Evolutionary conservation across 768 basidiomycete species (phyloP), one percentile per base, ranked within the genome.

Genomic region (Suillus ampliporus): DNA sequence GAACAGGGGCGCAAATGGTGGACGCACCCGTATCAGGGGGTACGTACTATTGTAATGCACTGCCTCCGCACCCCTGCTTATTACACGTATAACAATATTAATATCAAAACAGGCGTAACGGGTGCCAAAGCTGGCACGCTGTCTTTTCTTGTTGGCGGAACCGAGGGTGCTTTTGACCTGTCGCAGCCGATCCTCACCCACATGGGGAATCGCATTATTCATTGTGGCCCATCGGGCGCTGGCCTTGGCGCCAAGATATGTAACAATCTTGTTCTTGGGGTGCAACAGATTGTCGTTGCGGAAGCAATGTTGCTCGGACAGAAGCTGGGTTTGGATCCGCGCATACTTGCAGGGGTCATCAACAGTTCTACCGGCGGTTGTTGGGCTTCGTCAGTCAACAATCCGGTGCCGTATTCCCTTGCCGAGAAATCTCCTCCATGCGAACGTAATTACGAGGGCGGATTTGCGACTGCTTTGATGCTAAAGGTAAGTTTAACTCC

Each of bases 21-120:
- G 96, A 98, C 72, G 95, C 96, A 6, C 96, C 96, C 3, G 95
- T 98, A 1, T 95, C 94, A 53, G 96, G 96, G 61, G 95, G 94
- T 91, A 72, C 60, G 86, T 75, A 44, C 54, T 60, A 23, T 44
- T 61, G n/a, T 61, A 61, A 10, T 17, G 48, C 59, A 31, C 19
- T 21, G 57, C 58, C 54, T 34, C 61, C 60, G 34, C 31, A 51
- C 48, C n/a, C 10, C 28, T 59, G 56, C 17, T 43, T 37, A 34
- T 71, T 50, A 68, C 47, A 48, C 46, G 46, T 50, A 40, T 57
- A 17, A 52, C 31, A 34, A 14, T 8, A 56, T 64, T 41, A 58
- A 34, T 52, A 31, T 46, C 38, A 31, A 37, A 34, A 43, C 64
- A 93, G 91, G 94, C 38, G 92, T 94, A 11, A 80, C 90, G 15